Evolutionary conservation across 352 stramenopile species (phyloP).

Genomic region (Pythium plurisporium): DNA sequence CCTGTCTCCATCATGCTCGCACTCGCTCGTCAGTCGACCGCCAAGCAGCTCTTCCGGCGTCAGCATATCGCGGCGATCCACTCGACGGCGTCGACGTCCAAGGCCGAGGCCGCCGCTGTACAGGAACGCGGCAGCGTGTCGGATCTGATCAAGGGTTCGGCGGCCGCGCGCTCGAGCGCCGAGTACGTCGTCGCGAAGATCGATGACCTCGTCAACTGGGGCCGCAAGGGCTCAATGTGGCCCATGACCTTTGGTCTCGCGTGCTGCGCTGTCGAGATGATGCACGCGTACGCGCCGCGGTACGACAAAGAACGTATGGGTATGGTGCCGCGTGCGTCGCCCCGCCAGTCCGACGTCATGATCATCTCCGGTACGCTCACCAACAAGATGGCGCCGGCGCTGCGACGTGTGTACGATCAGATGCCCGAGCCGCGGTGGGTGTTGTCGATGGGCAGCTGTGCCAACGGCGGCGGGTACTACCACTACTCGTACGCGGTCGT

Average conservation of each 20-base stretch:
- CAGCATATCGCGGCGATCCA: conserved; percentile 16
- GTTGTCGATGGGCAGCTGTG: conserved; percentile 98
- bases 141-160: conserved; percentile 65
- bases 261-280: conserved; percentile 99
- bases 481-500: conserved; percentile 98
- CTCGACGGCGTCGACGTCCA: conserved; percentile 22
- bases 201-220: conserved; percentile 99
- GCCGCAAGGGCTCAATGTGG: conserved; percentile 95
- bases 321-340: conserved; percentile 96
- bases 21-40: conserved; percentile 16
- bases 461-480: conserved; percentile 94
- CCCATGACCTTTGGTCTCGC: conserved; percentile 99
- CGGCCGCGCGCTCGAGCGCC: conserved; percentile 68
- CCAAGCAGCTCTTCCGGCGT: too few species aligned
- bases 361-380: conserved; percentile 99
- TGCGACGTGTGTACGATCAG: conserved; percentile 97
- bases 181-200: conserved; percentile 97
- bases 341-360: conserved; percentile 98
- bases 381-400: conserved; percentile 99
- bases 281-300: conserved; percentile 83
- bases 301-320: conserved; percentile 99
- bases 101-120: conserved; percentile 21
- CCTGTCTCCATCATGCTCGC: conserved; percentile 15
- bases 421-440: conserved; percentile 99
- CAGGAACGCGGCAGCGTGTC: conserved; percentile 62